A percentile compares a stretch with the other conserved stretches of the same genome.
Conservation (phyloP, 345 rosid species). For the Gossypium mustelinum region DNA sequence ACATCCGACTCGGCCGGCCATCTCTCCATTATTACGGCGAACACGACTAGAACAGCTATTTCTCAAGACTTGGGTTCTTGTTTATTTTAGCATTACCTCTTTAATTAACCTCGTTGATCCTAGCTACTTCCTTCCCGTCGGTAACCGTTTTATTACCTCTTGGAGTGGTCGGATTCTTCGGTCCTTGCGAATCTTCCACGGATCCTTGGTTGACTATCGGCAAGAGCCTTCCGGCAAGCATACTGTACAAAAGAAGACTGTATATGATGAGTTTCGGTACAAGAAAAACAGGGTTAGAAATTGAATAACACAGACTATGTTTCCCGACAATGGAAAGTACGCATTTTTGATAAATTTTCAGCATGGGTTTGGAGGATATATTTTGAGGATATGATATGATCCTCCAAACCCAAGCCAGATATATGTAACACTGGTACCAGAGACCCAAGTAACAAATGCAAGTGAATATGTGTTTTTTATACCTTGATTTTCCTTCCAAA, state of each 20-base stretch:
- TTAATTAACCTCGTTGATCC: constrained; percentile 21
- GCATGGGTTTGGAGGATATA: no score
- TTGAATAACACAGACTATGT: not conserved
- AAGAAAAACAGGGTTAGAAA: not conserved
- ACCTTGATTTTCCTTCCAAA: constrained; percentile 98
- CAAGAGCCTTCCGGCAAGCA: constrained; percentile 99
- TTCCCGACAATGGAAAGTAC: no score
- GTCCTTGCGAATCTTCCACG: constrained; percentile 99
- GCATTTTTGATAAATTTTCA: no score
- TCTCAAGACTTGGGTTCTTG: constrained; percentile 13
- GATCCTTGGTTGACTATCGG: constrained; percentile 94
- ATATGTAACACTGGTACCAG: no score
- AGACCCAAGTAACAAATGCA: not conserved
- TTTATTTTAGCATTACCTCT: constrained; percentile 32
- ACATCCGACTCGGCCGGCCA: constrained; percentile 30
- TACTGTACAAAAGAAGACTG: constrained; percentile 48
- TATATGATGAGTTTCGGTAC: not conserved
- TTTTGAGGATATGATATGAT: no score
- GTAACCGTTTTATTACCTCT: constrained; percentile 33
- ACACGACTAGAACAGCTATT: constrained; percentile 17
- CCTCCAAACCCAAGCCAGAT: no score
- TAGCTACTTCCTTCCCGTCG: constrained; percentile 16
- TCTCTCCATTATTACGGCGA: constrained; percentile 25
- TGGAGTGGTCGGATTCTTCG: constrained; percentile 50
- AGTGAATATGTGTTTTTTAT: constrained; percentile 1